Base-by-base conservation (phyloP, 768 basidiomycete genomes). In the Kwoniella bestiolae region DNA sequence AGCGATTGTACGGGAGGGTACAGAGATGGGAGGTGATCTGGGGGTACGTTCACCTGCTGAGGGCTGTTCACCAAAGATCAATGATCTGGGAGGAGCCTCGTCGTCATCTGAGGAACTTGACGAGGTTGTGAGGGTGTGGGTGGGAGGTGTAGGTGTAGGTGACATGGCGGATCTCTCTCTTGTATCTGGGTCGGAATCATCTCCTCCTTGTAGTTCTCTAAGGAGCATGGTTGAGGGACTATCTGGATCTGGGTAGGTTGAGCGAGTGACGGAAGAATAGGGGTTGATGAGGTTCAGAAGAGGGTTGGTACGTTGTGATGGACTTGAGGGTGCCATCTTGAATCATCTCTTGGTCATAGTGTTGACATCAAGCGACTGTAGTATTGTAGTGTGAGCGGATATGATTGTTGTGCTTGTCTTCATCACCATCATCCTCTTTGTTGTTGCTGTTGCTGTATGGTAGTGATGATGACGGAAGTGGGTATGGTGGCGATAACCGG, bases 211-310 rank as follows among this genome's bases (percentile, higher is more conserved):
- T 23, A 78, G 70, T 55, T 78, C 77, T 11, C 73, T 49, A 0
- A 78, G 60, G 14, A 78, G 67, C 59, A 74, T 65, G 23, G 77
- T 68, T 5, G 77, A 76, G 1, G 77, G 77, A 46, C 65, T 68
- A 41, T 76, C 77, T 5, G 74, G 74, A 52, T 74, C 69, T 55
- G 56, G 38, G 29, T 53, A 47, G 41, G 73, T 50, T 0, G 75
- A 74, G 3, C 69, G 66, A n/a, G 65, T 16, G 50, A 72, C 65
- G 5, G 73, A 71, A 2, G 71, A 56, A 56, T 73, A 77, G 31
- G 76, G 73, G 47, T 77, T 73, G 55, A 72, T 66, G 2, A 68
- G 34, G 56, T 66, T 59, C 28, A 72, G 58, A 7, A 72, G 58
- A 28, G 73, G 67, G 41, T 61, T 71, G 14, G 65, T 29, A 5